phyloP scores from a whole-genome alignment of 805 yeast species.

The Saccharomycopsis amapae region DNA sequence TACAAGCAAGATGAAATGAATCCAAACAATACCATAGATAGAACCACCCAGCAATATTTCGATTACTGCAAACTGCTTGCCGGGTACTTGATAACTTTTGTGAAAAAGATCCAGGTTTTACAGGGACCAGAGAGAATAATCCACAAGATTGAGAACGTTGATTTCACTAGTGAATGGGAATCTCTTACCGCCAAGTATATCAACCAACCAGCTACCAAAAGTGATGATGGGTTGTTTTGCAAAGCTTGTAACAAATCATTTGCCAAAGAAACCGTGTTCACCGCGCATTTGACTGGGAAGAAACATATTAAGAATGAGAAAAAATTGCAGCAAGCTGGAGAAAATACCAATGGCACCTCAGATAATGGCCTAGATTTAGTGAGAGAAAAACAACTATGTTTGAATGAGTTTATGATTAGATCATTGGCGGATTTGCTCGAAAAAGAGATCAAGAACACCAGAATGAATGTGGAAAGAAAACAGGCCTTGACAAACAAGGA shows the following conservation, averaged over 20 bases:
- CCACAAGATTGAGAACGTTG: constrained; percentile 24
- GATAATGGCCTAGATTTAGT: neutral
- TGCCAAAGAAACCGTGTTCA: constrained; percentile 55
- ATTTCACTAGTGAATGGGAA: constrained; percentile 26
- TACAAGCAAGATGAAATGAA: constrained; percentile 12
- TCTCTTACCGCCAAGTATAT: constrained; percentile 21
- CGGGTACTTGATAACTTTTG: constrained; percentile 44
- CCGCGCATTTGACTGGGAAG: constrained; percentile 66
- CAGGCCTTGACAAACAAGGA: constrained; percentile 67
- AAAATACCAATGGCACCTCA: neutral
- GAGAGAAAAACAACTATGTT: constrained; percentile 24
- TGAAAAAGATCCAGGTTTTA: constrained; percentile 44
- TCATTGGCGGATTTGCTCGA: constrained; percentile 33
- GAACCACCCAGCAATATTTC: constrained; percentile 32
- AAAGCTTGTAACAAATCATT: constrained; percentile 55
- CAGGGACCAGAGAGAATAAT: constrained; percentile 31
- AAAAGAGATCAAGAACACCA: constrained; percentile 42
- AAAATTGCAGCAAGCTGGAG: constrained; percentile 10
- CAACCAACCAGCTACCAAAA: constrained; percentile 38
- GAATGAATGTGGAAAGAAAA: constrained; percentile 55
- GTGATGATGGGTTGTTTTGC: constrained; percentile 10
- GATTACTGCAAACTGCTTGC: constrained; percentile 40
- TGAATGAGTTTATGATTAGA: constrained; percentile 35
- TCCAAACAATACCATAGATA: constrained; percentile 25
- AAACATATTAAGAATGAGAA: constrained; percentile 54